Conservation (phyloP, 495 filamentous ascomycete genomes). For the Podospora fimiseda region DNA sequence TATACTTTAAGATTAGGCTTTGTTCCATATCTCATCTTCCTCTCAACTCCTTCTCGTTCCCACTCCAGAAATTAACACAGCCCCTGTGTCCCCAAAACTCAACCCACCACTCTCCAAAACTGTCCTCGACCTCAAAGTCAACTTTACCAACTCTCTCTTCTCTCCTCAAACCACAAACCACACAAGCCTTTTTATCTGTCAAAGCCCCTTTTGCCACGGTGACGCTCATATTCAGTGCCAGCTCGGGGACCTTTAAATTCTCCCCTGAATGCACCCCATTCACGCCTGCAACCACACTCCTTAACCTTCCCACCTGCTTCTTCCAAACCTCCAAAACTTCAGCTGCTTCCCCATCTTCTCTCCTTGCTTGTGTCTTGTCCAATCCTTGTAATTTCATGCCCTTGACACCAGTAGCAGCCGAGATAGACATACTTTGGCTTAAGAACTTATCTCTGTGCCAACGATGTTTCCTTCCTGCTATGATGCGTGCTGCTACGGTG, state of each 20-base stretch:
- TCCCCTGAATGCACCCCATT: conserved; percentile 32
- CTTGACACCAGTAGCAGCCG: conserved; percentile 42
- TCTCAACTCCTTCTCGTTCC: conserved; percentile 57
- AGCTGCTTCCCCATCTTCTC: conserved; percentile 80
- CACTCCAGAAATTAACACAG: conserved; percentile 80
- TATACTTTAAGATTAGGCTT: too few species aligned
- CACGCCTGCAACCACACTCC: conserved; percentile 50
- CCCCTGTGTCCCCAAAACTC: conserved; percentile 80
- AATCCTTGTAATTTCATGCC: conserved; percentile 88
- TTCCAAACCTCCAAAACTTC: conserved; percentile 73
- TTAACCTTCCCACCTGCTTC: conserved; percentile 55
- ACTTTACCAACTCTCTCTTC: conserved; percentile 73
- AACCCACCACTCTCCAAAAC: conserved; percentile 93
- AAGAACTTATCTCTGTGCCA: conserved; percentile 86
- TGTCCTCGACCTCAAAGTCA: conserved; percentile 75
- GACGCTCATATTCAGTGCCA: conserved; percentile 56
- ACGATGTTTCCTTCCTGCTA: conserved; percentile 76
- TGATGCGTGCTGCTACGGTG: conserved; percentile 66
- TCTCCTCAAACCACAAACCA: conserved; percentile 79
- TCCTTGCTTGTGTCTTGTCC: conserved; percentile 69
- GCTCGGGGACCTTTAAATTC: conserved; percentile 56
- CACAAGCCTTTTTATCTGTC: conserved; percentile 70
- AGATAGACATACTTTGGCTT: conserved; percentile 84
- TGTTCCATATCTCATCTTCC: conserved; percentile 45
- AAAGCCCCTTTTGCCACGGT: conserved; percentile 57